Conservation (phyloP, 2,329 filamentous ascomycete genomes). For the Drechslerella dactyloides region DNA sequence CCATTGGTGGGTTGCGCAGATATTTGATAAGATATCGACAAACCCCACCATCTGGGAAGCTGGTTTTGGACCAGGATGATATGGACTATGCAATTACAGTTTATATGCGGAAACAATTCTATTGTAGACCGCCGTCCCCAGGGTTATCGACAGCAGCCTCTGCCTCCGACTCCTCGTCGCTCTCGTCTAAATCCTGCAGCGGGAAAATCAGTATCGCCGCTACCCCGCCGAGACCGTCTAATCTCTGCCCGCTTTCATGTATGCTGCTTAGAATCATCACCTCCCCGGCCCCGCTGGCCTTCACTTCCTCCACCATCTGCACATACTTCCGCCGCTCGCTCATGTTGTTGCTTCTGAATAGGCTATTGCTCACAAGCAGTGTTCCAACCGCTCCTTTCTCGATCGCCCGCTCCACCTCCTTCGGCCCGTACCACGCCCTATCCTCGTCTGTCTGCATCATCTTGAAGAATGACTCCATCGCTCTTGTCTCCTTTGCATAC, state of each 20-base stretch:
- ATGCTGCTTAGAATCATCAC: slow-evolving; percentile 87
- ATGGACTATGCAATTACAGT: too few relatives aligned
- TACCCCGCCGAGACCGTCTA: slow-evolving; percentile 84
- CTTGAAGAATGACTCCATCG: slow-evolving; percentile 83
- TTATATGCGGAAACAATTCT: slow-evolving; percentile 9
- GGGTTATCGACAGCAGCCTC: slow-evolving; percentile 49
- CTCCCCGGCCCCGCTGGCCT: slow-evolving; percentile 77
- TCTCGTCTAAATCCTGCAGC: slow-evolving; percentile 78
- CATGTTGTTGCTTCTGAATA: slow-evolving; percentile 85
- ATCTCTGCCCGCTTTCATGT: slow-evolving; percentile 86
- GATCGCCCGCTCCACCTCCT: slow-evolving; percentile 81
- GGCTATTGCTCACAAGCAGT: slow-evolving; percentile 81
- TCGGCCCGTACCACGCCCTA: slow-evolving; percentile 85
- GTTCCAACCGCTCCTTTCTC: slow-evolving; percentile 86
- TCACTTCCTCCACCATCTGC: slow-evolving; percentile 83
- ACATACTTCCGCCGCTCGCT: slow-evolving; percentile 80
- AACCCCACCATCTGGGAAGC: too few relatives aligned
- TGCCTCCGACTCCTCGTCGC: slow-evolving; percentile 62
- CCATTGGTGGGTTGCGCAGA: too few relatives aligned
- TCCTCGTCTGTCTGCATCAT: slow-evolving; percentile 83
- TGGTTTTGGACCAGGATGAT: too few relatives aligned
- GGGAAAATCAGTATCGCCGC: slow-evolving; percentile 92
- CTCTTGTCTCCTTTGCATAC: slow-evolving; percentile 79
- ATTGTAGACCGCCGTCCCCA: slow-evolving; percentile 39
- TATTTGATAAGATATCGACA: slow-evolving; percentile 26